These are phyloP conservation scores for Heritiera fomes DNA, from an alignment of 345 rosid species.

Conservation along the genomic window DNA sequence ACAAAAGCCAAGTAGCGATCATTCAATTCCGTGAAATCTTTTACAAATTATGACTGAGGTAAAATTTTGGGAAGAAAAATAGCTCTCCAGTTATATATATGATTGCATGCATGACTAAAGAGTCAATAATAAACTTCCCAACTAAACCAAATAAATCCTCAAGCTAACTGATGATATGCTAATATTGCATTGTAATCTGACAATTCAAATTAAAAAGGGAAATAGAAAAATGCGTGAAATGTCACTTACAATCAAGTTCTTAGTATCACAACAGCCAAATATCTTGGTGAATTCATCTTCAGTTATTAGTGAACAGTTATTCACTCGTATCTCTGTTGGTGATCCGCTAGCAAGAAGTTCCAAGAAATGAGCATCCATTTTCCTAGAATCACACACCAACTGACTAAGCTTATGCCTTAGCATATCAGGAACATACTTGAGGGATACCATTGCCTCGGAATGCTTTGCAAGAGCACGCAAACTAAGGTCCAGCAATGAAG, in stretches of 20 bases:
- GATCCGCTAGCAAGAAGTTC: constrained; percentile 41
- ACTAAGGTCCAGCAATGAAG: constrained; percentile 38
- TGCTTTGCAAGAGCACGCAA: constrained; percentile 35
- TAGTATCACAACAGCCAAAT: constrained; percentile 35
- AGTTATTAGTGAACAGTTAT: constrained; percentile 29
- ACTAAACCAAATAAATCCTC: background rate
- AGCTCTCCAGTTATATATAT: background rate
- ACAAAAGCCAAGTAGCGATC: background rate
- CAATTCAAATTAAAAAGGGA: background rate
- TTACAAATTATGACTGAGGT: background rate
- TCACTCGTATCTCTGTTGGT: constrained; percentile 37
- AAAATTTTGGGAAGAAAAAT: background rate
- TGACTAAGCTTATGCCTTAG: constrained; percentile 39
- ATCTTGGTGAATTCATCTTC: constrained; percentile 37
- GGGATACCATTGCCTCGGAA: constrained; percentile 38
- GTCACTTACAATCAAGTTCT: constrained; percentile 33
- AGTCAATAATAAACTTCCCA: background rate
- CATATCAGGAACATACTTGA: constrained; percentile 43
- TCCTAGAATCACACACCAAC: constrained; percentile 29
- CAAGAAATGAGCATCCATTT: constrained; percentile 34
- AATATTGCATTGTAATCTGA: background rate
- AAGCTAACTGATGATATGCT: background rate
- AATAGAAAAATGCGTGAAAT: background rate
- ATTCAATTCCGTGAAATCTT: background rate
- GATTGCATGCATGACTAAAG: background rate